Base-by-base conservation (phyloP, 1,139 yeast species). In the Suhomyces bokatorum region DNA sequence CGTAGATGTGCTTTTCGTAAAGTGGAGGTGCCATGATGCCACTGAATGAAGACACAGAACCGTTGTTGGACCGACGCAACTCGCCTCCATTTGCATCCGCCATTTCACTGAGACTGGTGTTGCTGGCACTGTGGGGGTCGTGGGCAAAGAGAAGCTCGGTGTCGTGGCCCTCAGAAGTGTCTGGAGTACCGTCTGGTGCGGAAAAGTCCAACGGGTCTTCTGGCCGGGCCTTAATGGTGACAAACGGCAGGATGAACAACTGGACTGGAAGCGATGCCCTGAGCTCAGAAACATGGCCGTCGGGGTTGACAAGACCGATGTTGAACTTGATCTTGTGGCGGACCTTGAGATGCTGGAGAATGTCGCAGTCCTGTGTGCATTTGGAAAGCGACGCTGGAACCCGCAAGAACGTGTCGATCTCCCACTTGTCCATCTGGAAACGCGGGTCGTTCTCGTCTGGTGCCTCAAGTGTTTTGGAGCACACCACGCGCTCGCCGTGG, bases 341-440 rank as follows among this genome's bases (percentile, higher is more conserved):
- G 16, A 87, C 85, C 58, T 83, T 83, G 51, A 85, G 68, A 64
- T 80, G 77, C 43, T 64, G 76, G 54, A 66, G 67, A 35, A 87
- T 72, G 49, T 82, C 86, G 59, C 93, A 87, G 64, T 91, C 97
- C 63, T 90, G 98, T 1, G 96, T 84, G 56, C 93, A 80, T 55
- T 80, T 78, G 3, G 88, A 73, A 44, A 91, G 70, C 45, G 85
- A 79, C 3, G 88, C 74, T 0, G 98, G 98, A 2, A 91, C 63
- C 30, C 70, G 70, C 30, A 91, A 57, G 38, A 70, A 62, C 2
- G 85, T 75, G 40, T 78, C 77, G 12, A 90, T 63, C 50, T 85
- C 89, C 98, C 98, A 91, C 51, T 77, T 78, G 59, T 89, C 97
- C 55, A 56, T 73, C 68, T 54, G 81, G 67, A 48, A 80, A 28